Percentiles rank a stretch among this genome's conserved stretches.
Evolutionary conservation across 768 basidiomycete species (phyloP).

Genomic region (Hypholoma sublateritium): DNA sequence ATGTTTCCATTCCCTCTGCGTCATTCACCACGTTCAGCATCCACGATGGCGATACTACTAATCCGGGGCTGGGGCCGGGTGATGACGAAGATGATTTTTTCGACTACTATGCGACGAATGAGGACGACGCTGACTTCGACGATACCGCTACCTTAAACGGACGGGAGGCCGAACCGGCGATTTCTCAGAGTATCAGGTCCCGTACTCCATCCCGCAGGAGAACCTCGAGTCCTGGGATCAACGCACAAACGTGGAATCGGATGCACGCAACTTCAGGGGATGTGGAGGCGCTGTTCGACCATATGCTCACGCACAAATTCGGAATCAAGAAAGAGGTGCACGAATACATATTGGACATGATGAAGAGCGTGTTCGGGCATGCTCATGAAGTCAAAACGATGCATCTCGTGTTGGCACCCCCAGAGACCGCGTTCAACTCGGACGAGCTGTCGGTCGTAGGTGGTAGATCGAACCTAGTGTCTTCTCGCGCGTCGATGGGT

Average conservation of each 20-base stretch:
- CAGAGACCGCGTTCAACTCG: slow-evolving; percentile 8
- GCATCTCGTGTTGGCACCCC: slow-evolving; percentile 57
- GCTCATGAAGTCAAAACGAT: slow-evolving; percentile 47
- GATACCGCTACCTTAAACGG: slow-evolving; percentile 24
- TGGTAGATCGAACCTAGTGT: background rate
- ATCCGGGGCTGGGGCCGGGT: slow-evolving; percentile 26
- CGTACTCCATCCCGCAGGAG: background rate
- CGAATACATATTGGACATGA: slow-evolving; percentile 43
- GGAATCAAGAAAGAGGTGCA: slow-evolving; percentile 50
- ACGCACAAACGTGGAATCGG: slow-evolving; percentile 37
- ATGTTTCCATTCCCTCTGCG: slow-evolving; percentile 25
- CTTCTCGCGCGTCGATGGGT: slow-evolving; percentile 8
- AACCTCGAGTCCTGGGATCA: slow-evolving; percentile 6
- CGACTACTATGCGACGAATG: slow-evolving; percentile 23
- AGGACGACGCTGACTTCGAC: slow-evolving; percentile 29
- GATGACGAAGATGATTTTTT: slow-evolving; percentile 21
- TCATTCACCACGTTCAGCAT: slow-evolving; percentile 27
- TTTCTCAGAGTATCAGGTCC: background rate
- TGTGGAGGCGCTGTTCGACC: slow-evolving; percentile 57
- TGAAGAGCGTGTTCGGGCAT: slow-evolving; percentile 55
- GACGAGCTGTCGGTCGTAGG: too few relatives aligned
- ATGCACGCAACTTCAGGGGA: slow-evolving; percentile 40
- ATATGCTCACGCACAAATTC: slow-evolving; percentile 57
- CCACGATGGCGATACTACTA: slow-evolving; percentile 17
- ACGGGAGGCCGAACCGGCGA: background rate